These are phyloP conservation scores for Neodidymelliopsis sp. DNA, from an alignment of 2,329 filamentous ascomycete species.

Conservation along the genomic window DNA sequence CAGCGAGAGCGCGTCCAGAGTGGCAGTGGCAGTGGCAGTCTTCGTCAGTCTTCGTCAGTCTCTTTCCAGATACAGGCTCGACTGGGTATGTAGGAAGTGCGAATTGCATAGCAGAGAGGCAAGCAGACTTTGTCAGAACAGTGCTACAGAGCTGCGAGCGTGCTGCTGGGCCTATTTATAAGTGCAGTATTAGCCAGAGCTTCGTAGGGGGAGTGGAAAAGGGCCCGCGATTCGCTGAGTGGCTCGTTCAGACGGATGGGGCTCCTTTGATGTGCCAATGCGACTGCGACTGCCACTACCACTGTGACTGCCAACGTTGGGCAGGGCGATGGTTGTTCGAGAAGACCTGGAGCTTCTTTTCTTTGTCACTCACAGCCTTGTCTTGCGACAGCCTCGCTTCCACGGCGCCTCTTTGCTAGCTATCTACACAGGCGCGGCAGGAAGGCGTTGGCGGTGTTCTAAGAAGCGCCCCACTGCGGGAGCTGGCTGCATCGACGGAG, in stretches of 20 bases:
- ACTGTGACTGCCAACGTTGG: constrained; percentile 20
- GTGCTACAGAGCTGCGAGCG: constrained; percentile 2
- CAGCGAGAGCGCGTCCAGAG: not conserved
- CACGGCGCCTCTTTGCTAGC: constrained; percentile 7
- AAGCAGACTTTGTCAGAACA: constrained; percentile 5
- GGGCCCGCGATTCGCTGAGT: constrained; percentile 12
- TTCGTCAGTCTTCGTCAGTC: no score
- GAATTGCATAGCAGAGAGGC: not conserved
- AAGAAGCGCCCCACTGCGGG: constrained; percentile 14
- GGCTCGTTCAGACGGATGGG: constrained; percentile 6
- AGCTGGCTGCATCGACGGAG: constrained; percentile 18
- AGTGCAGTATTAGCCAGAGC: constrained; percentile 3
- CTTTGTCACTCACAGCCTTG: constrained; percentile 7
- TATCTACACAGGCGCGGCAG: no score
- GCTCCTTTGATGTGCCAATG: constrained; percentile 15
- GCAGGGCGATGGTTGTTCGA: constrained; percentile 27
- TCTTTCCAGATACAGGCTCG: not conserved
- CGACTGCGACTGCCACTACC: no score
- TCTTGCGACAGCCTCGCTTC: constrained; percentile 1
- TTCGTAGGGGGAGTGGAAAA: constrained; percentile 6
- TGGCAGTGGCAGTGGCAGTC: no score
- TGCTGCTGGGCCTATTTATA: constrained; percentile 9
- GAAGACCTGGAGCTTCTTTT: constrained; percentile 22
- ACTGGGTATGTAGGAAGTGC: not conserved
- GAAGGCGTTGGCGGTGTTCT: constrained; percentile 7